Evolutionary conservation across 2,329 filamentous ascomycete species (phyloP).

Genomic region (Neofusicoccum umdonicola): DNA sequence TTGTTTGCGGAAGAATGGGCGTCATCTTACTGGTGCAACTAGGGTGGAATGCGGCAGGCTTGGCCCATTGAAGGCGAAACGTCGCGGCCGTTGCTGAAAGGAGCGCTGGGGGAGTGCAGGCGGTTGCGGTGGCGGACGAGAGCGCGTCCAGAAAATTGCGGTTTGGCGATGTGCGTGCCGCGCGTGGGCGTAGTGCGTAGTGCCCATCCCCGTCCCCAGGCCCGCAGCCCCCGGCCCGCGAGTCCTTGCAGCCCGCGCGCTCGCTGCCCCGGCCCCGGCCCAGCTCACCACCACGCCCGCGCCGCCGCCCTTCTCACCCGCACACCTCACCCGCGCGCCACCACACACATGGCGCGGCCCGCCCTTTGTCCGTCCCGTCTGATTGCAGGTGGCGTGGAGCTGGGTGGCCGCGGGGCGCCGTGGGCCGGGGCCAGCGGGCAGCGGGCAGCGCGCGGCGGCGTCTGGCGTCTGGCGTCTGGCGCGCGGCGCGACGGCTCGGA

Average conservation of each 20-base stretch:
- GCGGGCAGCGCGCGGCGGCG: too few species aligned
- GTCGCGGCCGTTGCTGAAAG: conserved; percentile 8
- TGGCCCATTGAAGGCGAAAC: conserved; percentile 2
- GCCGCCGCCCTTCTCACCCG: not conserved
- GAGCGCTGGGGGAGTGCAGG: conserved; percentile 7
- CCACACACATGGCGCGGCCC: too few species aligned
- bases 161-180: conserved; percentile 1
- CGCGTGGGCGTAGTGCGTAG: not conserved
- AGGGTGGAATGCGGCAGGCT: conserved; percentile 13
- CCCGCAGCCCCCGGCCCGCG: not conserved
- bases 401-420: too few species aligned
- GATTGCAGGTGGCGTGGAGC: too few species aligned
- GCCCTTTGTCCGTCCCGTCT: too few species aligned
- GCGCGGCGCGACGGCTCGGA: not conserved
- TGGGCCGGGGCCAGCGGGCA: too few species aligned
- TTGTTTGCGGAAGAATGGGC: conserved; percentile 14
- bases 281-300: not conserved
- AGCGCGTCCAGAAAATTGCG: conserved; percentile 3
- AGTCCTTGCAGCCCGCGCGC: not conserved
- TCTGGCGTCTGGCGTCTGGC: not conserved
- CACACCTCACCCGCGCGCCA: not conserved
- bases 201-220: too few species aligned
- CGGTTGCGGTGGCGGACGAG: conserved; percentile 9
- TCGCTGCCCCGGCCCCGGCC: not conserved
- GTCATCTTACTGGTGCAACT: conserved; percentile 10